Conservation (phyloP, 345 rosid species). For the Turnera subulata region DNA sequence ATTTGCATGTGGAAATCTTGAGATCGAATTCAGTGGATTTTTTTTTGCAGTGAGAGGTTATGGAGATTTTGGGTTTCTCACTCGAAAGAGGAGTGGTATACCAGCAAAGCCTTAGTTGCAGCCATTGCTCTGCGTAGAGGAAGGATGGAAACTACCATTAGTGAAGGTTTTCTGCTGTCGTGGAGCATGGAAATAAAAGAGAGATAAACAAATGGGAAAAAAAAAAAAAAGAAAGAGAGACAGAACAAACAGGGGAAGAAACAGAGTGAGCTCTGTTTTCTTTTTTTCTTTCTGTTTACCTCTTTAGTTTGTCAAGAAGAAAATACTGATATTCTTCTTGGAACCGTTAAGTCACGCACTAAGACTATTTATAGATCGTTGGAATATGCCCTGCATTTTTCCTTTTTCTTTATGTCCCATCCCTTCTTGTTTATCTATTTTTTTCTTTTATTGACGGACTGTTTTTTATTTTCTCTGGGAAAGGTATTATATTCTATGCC, state of each 20-base stretch:
- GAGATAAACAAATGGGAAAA: conserved; percentile 1
- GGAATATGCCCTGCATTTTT: conserved; percentile 8
- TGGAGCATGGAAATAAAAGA: conserved; percentile 15
- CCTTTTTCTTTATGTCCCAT: not conserved
- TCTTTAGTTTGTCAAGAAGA: not conserved
- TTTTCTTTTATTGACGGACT: too few relatives aligned
- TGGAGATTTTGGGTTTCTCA: conserved; percentile 15
- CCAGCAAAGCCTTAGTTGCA: conserved; percentile 17
- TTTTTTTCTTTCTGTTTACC: not conserved
- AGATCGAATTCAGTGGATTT: not conserved
- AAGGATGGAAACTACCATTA: conserved; percentile 17
- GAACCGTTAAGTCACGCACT: conserved; percentile 15
- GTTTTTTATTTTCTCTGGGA: not conserved
- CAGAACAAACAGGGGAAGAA: conserved; percentile 19
- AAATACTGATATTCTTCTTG: conserved; percentile 12
- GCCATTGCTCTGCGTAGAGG: conserved; percentile 26
- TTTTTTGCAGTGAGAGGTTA: not conserved
- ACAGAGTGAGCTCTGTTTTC: conserved; percentile 25
- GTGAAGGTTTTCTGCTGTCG: conserved; percentile 4
- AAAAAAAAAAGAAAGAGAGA: not conserved
- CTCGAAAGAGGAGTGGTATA: conserved; percentile 30
- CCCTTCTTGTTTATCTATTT: not conserved
- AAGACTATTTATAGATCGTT: conserved; percentile 38
- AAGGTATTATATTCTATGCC: conserved; percentile 18
- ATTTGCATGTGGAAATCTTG: conserved; percentile 20